Evolutionary conservation across 345 rosid genomes (phyloP).

Genomic region (Arabis hirsuta): DNA sequence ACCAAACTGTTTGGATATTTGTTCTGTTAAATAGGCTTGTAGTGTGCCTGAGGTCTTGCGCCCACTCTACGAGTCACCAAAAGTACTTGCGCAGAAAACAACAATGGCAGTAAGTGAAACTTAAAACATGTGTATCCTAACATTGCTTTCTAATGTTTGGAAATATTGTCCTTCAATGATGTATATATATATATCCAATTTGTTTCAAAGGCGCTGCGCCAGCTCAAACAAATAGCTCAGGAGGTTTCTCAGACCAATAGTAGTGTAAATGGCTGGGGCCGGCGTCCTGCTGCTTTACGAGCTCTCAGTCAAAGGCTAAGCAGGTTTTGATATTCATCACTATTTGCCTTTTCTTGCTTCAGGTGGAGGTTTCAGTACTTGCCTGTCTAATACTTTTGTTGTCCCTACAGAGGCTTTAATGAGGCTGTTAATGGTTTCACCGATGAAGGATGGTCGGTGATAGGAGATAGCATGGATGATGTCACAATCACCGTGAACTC

Average conservation of each 20-base stretch:
- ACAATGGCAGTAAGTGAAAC: slow-evolving; percentile 82
- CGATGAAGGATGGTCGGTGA: slow-evolving; percentile 96
- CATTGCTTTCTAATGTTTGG: background rate
- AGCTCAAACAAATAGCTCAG: slow-evolving; percentile 91
- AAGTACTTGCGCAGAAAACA: slow-evolving; percentile 93
- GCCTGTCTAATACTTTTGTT: slow-evolving; percentile 28
- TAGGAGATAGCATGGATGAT: slow-evolving; percentile 97
- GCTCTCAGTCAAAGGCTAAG: slow-evolving; percentile 95
- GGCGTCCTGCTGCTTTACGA: slow-evolving; percentile 94
- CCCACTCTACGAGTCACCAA: slow-evolving; percentile 93
- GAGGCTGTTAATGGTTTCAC: slow-evolving; percentile 95
- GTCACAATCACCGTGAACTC: slow-evolving; percentile 92
- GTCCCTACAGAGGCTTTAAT: slow-evolving; percentile 80
- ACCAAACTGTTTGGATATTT: slow-evolving; percentile 30
- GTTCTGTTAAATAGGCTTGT: slow-evolving; percentile 71
- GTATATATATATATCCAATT: slow-evolving; percentile 9
- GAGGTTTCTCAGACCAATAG: slow-evolving; percentile 85
- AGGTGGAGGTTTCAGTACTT: slow-evolving; percentile 1
- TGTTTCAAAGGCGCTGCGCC: slow-evolving; percentile 74
- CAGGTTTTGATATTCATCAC: slow-evolving; percentile 57
- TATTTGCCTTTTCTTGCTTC: slow-evolving; percentile 1
- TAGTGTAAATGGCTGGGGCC: slow-evolving; percentile 84
- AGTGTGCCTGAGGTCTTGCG: slow-evolving; percentile 98
- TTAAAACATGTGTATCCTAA: slow-evolving; percentile 3
- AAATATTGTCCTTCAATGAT: slow-evolving; percentile 17